phyloP scores from a whole-genome alignment of 2,329 filamentous ascomycete species.

The Ascocoryne sarcoides region DNA sequence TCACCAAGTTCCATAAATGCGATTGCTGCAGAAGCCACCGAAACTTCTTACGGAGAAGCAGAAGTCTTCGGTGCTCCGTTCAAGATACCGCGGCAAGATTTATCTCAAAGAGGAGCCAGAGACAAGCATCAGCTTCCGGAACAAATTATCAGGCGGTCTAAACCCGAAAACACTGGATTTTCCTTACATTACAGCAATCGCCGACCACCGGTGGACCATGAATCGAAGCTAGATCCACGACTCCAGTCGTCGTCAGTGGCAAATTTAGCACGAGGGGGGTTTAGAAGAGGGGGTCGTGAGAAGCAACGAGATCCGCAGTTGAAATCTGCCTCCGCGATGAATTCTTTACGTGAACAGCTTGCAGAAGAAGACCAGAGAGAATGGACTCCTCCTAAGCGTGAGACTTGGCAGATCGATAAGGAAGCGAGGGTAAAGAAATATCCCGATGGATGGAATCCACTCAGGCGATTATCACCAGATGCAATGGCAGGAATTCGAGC shows the following conservation, averaged over 20 bases:
- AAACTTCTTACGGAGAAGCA: neutral
- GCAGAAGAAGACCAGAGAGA: constrained; percentile 7
- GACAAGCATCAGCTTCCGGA: neutral
- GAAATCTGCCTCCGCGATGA: no score
- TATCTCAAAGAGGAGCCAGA: neutral
- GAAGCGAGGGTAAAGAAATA: constrained; percentile 69
- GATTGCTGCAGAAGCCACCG: constrained; percentile 16
- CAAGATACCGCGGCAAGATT: neutral
- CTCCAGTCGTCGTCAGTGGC: neutral
- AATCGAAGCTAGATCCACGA: no score
- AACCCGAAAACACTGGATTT: no score
- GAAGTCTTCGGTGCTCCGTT: neutral
- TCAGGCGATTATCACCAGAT: constrained; percentile 84
- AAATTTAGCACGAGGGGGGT: neutral
- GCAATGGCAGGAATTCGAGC: constrained; percentile 83
- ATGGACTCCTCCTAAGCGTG: constrained; percentile 26
- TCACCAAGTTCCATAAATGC: constrained; percentile 31
- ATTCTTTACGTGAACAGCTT: no score
- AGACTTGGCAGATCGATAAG: constrained; percentile 71
- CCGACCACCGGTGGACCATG: no score
- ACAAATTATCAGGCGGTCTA: neutral
- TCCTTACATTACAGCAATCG: no score
- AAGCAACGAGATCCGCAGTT: neutral
- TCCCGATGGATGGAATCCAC: constrained; percentile 69
- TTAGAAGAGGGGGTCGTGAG: neutral